These are phyloP conservation scores for Casuarina equisetifolia DNA, from an alignment of 306 rosid species.

Conservation along the genomic window DNA sequence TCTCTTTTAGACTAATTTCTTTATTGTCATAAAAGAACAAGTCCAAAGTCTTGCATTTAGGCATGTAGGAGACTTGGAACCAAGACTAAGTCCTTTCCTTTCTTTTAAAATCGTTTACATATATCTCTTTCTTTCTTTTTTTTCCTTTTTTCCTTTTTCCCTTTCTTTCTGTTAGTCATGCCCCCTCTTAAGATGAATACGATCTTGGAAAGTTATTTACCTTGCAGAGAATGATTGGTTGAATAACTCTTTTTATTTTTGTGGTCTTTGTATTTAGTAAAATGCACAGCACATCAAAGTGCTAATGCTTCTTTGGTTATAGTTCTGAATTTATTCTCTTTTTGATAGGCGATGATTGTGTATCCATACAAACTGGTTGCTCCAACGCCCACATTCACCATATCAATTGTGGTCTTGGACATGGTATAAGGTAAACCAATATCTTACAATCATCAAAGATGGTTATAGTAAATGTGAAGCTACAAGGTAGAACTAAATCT, in stretches of 20 bases:
- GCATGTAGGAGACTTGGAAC: no score
- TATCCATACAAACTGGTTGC: constrained; percentile 95
- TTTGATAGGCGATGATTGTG: constrained; percentile 90
- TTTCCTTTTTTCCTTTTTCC: background rate
- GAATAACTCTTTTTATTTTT: constrained; percentile 14
- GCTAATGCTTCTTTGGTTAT: background rate
- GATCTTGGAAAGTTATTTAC: no score
- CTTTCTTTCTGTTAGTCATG: background rate
- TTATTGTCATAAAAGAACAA: no score
- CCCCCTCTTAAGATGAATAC: background rate
- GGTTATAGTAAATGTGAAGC: no score
- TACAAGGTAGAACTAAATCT: no score
- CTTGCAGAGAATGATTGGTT: constrained; percentile 28
- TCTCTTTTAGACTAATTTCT: no score
- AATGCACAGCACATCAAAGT: background rate
- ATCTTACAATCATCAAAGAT: no score
- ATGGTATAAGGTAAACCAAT: constrained; percentile 75
- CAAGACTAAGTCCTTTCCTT: no score
- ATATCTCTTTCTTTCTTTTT: background rate
- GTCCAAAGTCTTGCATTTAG: no score
- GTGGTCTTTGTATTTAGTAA: constrained; percentile 19
- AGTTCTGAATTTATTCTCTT: background rate
- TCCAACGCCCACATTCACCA: constrained; percentile 84
- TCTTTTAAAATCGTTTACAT: no score
- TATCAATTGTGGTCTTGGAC: constrained; percentile 93